Conservation (phyloP, 129 eudicot species). For the Mikania micrantha region DNA sequence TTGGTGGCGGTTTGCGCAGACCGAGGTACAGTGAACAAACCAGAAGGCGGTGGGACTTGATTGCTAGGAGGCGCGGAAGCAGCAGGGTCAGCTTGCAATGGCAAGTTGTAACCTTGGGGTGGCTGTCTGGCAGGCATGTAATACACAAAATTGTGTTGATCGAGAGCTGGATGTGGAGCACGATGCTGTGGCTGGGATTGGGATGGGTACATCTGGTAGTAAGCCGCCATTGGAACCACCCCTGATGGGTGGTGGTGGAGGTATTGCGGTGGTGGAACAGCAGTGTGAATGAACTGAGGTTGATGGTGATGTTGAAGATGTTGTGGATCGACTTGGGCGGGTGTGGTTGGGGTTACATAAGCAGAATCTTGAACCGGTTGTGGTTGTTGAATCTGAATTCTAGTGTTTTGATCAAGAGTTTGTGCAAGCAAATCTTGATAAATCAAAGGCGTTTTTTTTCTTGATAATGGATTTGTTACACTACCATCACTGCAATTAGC, state of each 20-base stretch:
- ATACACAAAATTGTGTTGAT: conserved; percentile 60
- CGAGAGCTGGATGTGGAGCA: conserved; percentile 33
- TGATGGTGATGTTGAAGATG: conserved; percentile 54
- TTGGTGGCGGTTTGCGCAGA: conserved; percentile 37
- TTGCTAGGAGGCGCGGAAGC: conserved; percentile 38
- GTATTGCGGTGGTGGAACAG: conserved; percentile 35
- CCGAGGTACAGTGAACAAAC: conserved; percentile 29
- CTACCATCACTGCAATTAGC: conserved; percentile 67
- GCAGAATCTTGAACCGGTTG: conserved; percentile 51
- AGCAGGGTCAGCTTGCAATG: conserved; percentile 46
- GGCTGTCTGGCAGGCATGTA: conserved; percentile 45
- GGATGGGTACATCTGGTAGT: conserved; percentile 60
- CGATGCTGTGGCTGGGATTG: conserved; percentile 48
- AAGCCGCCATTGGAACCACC: conserved; percentile 42
- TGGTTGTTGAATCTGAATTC: conserved; percentile 40
- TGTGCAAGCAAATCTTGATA: conserved; percentile 49
- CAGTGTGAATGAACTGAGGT: conserved; percentile 61
- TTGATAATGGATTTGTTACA: conserved; percentile 41
- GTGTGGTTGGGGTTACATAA: conserved; percentile 24
- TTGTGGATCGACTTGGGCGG: conserved; percentile 40
- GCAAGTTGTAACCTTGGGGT: conserved; percentile 42
- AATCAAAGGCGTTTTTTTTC: conserved; percentile 36
- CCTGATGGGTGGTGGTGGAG: conserved; percentile 57
- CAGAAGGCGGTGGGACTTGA: conserved; percentile 35
- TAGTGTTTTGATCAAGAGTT: conserved; percentile 34